These are phyloP conservation scores for Aspergillus pseudoglaucus DNA, from an alignment of 2,329 filamentous ascomycete genomes.

Conservation along the genomic window DNA sequence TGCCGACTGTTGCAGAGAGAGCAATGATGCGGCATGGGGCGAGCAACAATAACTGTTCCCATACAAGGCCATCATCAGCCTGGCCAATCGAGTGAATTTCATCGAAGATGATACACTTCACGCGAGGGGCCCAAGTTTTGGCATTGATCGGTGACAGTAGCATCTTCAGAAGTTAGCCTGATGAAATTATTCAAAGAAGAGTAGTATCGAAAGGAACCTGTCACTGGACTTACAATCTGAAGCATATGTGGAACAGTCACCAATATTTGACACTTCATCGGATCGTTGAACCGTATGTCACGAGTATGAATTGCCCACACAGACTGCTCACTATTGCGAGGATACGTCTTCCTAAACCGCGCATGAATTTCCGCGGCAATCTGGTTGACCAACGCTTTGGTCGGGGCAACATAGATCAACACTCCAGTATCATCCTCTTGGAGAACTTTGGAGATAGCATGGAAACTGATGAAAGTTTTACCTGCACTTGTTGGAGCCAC, in stretches of 20 bases:
- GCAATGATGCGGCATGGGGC: constrained; percentile 73
- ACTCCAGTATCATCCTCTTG: constrained; percentile 62
- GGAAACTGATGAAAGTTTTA: constrained; percentile 77
- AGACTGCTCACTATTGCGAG: constrained; percentile 52
- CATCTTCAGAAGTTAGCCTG: constrained; percentile 42
- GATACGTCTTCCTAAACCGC: constrained; percentile 62
- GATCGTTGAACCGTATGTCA: constrained; percentile 68
- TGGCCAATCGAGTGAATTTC: constrained; percentile 77
- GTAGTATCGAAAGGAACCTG: not conserved
- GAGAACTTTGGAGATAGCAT: constrained; percentile 72
- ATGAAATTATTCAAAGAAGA: not conserved
- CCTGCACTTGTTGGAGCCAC: constrained; percentile 73
- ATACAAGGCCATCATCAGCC: constrained; percentile 67
- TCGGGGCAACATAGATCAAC: constrained; percentile 72
- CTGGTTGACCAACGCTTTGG: constrained; percentile 76
- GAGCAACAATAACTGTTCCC: constrained; percentile 70
- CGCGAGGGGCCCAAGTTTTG: constrained; percentile 57
- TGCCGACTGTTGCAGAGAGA: constrained; percentile 72
- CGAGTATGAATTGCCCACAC: constrained; percentile 75
- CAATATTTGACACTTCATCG: constrained; percentile 64
- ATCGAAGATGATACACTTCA: constrained; percentile 74
- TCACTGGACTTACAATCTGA: constrained; percentile 47
- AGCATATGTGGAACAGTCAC: constrained; percentile 73
- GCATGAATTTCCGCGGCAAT: constrained; percentile 74
- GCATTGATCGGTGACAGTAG: constrained; percentile 61